Conservation (phyloP, 495 filamentous ascomycete species). For the Echria macrotheca region DNA sequence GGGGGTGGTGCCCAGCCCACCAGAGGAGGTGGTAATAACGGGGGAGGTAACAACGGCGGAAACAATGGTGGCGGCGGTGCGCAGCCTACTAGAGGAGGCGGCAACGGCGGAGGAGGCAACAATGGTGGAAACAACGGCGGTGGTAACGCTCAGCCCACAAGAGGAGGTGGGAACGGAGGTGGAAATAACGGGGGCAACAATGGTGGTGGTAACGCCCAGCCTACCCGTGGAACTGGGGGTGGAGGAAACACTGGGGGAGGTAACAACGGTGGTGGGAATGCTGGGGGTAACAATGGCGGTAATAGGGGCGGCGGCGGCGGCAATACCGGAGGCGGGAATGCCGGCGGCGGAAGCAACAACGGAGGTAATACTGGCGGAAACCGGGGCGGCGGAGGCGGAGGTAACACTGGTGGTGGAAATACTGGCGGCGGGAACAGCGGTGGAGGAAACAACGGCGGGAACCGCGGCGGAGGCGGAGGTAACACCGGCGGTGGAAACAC, state of each 20-base stretch:
- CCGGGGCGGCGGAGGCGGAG: not conserved
- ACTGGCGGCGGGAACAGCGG: not conserved
- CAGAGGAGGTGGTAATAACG: too few relatives aligned
- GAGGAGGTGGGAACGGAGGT: not conserved
- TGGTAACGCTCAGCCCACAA: not conserved
- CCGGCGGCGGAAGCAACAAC: not conserved
- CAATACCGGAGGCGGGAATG: not conserved
- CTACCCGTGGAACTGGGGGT: not conserved
- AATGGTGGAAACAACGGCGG: constrained; percentile 2
- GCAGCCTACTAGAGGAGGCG: not conserved
- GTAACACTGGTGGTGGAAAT: constrained; percentile 1
- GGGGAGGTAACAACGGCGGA: not conserved
- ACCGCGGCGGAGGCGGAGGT: not conserved
- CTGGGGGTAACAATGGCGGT: not conserved
- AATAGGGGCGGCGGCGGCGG: not conserved
- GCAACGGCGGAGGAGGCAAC: not conserved
- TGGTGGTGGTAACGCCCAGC: not conserved
- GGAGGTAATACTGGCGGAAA: not conserved
- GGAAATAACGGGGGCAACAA: not conserved
- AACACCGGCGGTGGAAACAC: not conserved
- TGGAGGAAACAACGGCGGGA: not conserved
- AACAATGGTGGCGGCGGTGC: constrained; percentile 1
- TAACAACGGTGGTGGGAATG: not conserved
- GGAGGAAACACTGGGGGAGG: not conserved
- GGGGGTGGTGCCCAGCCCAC: not conserved